Evolutionary conservation across 495 filamentous ascomycete genomes (phyloP).

Genomic region (Aspergillus avenaceus): DNA sequence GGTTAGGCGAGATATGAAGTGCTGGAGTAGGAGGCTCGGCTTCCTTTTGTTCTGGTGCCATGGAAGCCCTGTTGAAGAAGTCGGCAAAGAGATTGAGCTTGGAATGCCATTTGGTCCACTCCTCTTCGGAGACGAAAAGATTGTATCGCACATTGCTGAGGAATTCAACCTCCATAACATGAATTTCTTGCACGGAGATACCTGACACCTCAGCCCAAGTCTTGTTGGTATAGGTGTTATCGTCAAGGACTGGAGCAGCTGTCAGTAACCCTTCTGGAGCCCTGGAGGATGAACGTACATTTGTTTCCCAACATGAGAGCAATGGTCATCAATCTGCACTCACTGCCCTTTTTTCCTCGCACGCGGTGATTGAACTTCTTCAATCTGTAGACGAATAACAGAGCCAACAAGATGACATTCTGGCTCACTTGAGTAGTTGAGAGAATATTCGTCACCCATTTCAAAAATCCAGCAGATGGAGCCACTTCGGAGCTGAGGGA

Average conservation of each 20-base stretch:
- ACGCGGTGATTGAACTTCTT: slow-evolving; percentile 86
- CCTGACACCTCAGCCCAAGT: slow-evolving; percentile 98
- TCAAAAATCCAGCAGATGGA: slow-evolving; percentile 76
- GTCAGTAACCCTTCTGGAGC: slow-evolving; percentile 27
- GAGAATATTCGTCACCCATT: slow-evolving; percentile 89
- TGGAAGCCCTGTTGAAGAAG: slow-evolving; percentile 68
- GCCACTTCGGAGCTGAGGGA: slow-evolving; percentile 65
- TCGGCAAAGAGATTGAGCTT: slow-evolving; percentile 73
- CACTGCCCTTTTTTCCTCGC: slow-evolving; percentile 86
- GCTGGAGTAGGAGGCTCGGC: slow-evolving; percentile 13
- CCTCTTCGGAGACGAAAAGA: slow-evolving; percentile 71
- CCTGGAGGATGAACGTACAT: slow-evolving; percentile 55
- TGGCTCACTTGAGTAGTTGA: slow-evolving; percentile 95
- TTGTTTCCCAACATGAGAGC: slow-evolving; percentile 99
- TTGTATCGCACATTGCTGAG: slow-evolving; percentile 98
- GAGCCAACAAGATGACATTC: slow-evolving; percentile 87
- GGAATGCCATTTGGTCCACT: slow-evolving; percentile 85
- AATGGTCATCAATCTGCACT: slow-evolving; percentile 92
- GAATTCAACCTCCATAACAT: slow-evolving; percentile 99
- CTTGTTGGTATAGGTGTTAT: slow-evolving; percentile 99
- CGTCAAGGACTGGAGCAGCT: slow-evolving; percentile 73
- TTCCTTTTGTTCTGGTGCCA: slow-evolving; percentile 26
- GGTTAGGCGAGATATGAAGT: slow-evolving; percentile 30
- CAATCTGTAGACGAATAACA: slow-evolving; percentile 89
- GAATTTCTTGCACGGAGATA: slow-evolving; percentile 91